A percentile compares a stretch with the other conserved stretches of the same genome.
Conservation (phyloP, 805 yeast species). For the Candida chauliodis region DNA sequence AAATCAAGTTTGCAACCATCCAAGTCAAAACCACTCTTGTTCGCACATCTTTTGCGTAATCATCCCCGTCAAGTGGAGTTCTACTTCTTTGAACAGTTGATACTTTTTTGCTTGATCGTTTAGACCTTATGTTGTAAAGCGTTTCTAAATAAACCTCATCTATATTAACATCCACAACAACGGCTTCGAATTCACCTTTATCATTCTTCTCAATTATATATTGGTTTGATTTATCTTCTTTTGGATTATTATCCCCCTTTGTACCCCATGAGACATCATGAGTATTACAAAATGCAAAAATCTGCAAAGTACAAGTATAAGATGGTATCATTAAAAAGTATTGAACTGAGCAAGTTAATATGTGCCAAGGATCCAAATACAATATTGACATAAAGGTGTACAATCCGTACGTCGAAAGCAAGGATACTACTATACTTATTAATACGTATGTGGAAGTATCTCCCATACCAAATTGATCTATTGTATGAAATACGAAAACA, state of each 20-base stretch:
- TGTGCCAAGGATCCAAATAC: constrained; percentile 96
- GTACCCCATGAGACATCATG: constrained; percentile 99
- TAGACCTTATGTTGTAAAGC: constrained; percentile 65
- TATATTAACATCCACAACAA: constrained; percentile 78
- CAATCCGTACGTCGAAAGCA: constrained; percentile 88
- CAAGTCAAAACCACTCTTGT: constrained; percentile 94
- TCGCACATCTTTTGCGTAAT: constrained; percentile 91
- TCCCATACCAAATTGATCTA: constrained; percentile 37
- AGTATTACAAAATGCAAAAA: constrained; percentile 95
- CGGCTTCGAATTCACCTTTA: constrained; percentile 74
- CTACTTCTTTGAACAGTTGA: constrained; percentile 24
- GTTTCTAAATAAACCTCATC: constrained; percentile 80
- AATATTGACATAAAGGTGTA: constrained; percentile 78
- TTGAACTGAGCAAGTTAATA: constrained; percentile 80
- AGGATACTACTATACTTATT: constrained; percentile 75
- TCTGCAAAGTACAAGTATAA: constrained; percentile 87
- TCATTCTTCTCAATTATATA: constrained; percentile 80
- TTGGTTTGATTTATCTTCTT: constrained; percentile 64
- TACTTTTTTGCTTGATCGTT: constrained; percentile 57
- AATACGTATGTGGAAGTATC: constrained; percentile 45
- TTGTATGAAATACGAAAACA: constrained; percentile 64
- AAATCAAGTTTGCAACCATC: constrained; percentile 77
- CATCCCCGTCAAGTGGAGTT: constrained; percentile 49
- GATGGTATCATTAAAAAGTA: constrained; percentile 89
- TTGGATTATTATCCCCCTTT: constrained; percentile 80